A percentile compares a stretch with the other conserved stretches of the same genome.
These are phyloP conservation scores for Lolium rigidum DNA, from an alignment of 176 grass and related monocot genomes.

Conservation along the genomic window DNA sequence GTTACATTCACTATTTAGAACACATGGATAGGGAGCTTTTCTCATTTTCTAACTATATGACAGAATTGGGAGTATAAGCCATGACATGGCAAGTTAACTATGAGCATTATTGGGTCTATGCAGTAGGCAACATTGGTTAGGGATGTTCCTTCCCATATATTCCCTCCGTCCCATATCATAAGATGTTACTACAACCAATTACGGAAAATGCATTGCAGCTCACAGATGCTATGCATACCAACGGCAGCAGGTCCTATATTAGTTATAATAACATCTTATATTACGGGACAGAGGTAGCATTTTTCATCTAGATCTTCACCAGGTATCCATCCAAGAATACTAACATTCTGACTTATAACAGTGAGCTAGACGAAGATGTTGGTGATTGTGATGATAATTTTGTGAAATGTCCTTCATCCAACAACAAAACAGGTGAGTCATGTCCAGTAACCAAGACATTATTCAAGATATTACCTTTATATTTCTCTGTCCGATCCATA, in stretches of 20 bases:
- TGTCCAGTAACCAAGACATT: background rate
- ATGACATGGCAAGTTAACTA: background rate
- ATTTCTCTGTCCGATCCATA: background rate
- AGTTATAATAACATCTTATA: no score
- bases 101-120: background rate
- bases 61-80: constrained; percentile 1
- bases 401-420: constrained; percentile 36
- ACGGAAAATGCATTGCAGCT: no score
- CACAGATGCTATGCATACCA: no score
- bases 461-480: background rate
- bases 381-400: constrained; percentile 44
- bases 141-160: background rate
- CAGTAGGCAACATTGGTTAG: background rate
- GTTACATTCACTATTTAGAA: background rate
- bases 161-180: background rate
- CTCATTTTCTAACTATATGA: background rate
- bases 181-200: background rate
- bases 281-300: no score
- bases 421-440: constrained; percentile 48
- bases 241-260: no score
- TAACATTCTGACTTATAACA: constrained; percentile 35
- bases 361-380: constrained; percentile 49
- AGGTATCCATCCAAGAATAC: background rate
- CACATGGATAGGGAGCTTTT: background rate
- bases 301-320: background rate